Evolutionary conservation across 192 early-diverging fungal species (phyloP).

Genomic region (Paraglomus brasilianum): DNA sequence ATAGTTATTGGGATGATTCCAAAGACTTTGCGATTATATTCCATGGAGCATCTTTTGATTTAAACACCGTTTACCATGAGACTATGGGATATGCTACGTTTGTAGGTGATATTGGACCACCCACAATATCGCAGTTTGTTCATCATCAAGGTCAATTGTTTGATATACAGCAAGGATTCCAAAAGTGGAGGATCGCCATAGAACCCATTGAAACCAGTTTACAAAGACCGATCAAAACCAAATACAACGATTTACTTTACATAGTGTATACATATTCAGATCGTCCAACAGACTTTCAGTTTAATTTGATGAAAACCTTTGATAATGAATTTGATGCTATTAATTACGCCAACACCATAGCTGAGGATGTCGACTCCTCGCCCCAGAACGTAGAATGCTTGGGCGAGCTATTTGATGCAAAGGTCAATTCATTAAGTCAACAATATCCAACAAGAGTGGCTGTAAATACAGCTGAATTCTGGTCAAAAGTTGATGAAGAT

Average conservation of each 20-base stretch:
- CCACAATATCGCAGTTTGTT: not conserved
- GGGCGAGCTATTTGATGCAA: constrained; percentile 20
- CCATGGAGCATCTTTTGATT: constrained; percentile 21
- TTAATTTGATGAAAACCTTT: constrained; percentile 13
- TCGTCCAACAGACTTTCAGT: not conserved
- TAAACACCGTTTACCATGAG: not conserved
- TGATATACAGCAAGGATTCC: constrained; percentile 27
- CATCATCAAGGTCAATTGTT: constrained; percentile 19
- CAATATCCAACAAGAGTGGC: constrained; percentile 11
- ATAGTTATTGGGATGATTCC: constrained; percentile 13
- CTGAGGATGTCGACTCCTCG: not conserved
- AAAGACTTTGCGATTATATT: constrained; percentile 20
- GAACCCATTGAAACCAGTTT: constrained; percentile 7
- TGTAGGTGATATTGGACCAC: not conserved
- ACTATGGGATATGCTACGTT: constrained; percentile 9
- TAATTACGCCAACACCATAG: constrained; percentile 1
- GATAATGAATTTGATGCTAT: constrained; percentile 13
- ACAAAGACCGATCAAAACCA: not conserved
- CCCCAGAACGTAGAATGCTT: constrained; percentile 3
- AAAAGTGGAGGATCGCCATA: constrained; percentile 19
- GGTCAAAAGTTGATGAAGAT: too few relatives aligned
- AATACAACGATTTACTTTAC: constrained; percentile 7
- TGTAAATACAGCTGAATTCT: constrained; percentile 11
- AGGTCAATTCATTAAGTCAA: not conserved
- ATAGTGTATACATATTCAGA: constrained; percentile 21